Percentiles rank a stretch among this genome's conserved stretches.
phyloP scores from a whole-genome alignment of 2,329 filamentous ascomycete species.

The Aspergillaceae sp. region DNA sequence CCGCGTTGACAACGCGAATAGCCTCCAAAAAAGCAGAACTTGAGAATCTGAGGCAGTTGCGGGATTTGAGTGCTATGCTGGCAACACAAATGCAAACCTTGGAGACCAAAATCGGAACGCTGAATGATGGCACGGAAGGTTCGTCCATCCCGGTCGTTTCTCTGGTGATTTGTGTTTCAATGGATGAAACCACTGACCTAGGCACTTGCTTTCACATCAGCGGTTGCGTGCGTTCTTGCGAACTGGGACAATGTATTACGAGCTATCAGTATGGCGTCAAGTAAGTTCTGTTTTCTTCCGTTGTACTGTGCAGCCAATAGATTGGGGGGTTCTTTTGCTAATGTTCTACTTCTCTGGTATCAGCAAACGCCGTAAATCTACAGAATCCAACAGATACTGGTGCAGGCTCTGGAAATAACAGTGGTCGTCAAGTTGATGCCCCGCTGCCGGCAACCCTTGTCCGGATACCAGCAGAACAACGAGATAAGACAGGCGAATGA shows the following conservation, averaged over 20 bases:
- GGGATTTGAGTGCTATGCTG: constrained; percentile 53
- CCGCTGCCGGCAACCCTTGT: constrained; percentile 35
- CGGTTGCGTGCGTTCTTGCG: constrained; percentile 56
- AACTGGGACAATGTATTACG: constrained; percentile 60
- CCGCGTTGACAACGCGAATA: constrained; percentile 52
- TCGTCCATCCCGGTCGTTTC: constrained; percentile 2
- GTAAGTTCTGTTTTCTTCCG: constrained; percentile 35
- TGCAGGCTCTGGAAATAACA: constrained; percentile 4
- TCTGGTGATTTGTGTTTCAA: background rate
- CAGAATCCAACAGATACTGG: constrained; percentile 9
- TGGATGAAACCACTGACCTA: background rate
- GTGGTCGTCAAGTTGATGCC: constrained; percentile 65
- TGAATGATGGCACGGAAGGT: constrained; percentile 57
- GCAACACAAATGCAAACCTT: constrained; percentile 56
- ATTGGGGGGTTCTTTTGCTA: constrained; percentile 1
- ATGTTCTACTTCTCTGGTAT: constrained; percentile 4
- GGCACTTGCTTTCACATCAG: constrained; percentile 24
- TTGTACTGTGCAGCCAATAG: background rate
- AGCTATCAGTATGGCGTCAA: constrained; percentile 56
- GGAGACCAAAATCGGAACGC: constrained; percentile 51
- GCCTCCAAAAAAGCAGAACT: constrained; percentile 56
- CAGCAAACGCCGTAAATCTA: constrained; percentile 21
- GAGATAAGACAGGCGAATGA: constrained; percentile 8
- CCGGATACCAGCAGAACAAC: constrained; percentile 31
- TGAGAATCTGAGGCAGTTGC: constrained; percentile 53